Base-by-base conservation (phyloP, 1,139 yeast species). In the Zygosaccharomyces pseudobailii region DNA sequence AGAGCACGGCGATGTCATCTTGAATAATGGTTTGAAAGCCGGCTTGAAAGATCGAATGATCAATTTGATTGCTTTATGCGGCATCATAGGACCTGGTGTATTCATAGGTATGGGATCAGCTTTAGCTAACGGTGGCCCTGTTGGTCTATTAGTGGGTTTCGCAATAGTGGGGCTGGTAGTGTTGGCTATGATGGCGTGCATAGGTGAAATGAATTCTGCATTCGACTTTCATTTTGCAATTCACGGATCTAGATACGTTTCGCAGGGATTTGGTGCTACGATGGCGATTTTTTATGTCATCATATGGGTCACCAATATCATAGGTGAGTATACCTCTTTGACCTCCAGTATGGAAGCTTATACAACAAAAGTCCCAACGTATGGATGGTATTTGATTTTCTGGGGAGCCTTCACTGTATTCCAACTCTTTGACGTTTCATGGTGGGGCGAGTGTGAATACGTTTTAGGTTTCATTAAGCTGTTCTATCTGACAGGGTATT, bases 41-140 rank as follows among this genome's bases (percentile, higher is more conserved):
- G 70, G 68, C 40, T 51, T 66, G 20, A 54, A 59, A 45, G 54
- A 58, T 42, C 43, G 63, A 43, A 55, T 55, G 48, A 58, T 61
- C 39, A 82, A 79, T 61, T 73, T 81, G 78, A 82, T 84, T 50
- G 85, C 88, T 32, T 73, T 84, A 38, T 89, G 88, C 22, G 86
- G 88, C 30, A 76, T 85, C 44, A 81, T 84, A 44, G 90, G 90
- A 58, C 79, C 84, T 2, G 84, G 84, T 59, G 71, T 82, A 40
- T 80, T 83, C 55, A 79, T 84, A 50, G 88, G 89, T 48, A 71
- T 82, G 36, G 89, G 89, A 41, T 67, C 73, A 40, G 75, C 81
- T 23, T 66, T 83, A 42, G 60, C 68, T 31, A 67, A 69, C 28
- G 84, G 84, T 40, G 89, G 90, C 8, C 87, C 89, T 3, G 87